Evolutionary conservation across 2,329 filamentous ascomycete species (phyloP).

Genomic region (Pseudogymnoascus sp.): DNA sequence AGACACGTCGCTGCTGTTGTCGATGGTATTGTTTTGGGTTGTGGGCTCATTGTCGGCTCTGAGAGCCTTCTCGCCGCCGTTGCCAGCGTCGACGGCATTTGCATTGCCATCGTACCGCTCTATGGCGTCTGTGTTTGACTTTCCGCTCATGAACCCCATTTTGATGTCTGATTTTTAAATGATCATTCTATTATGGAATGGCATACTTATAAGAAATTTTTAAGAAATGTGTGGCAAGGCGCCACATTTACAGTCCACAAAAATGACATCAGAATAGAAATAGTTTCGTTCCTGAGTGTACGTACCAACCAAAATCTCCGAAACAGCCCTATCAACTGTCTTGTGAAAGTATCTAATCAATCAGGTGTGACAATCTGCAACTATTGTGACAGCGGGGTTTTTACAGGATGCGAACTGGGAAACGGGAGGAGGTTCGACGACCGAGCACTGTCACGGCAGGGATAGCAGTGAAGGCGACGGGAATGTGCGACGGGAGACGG

Average conservation of each 20-base stretch:
- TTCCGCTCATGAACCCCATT: neutral
- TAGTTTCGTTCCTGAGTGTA: constrained; percentile 2
- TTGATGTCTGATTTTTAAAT: neutral
- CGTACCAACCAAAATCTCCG: neutral
- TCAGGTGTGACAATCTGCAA: neutral
- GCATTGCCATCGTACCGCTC: neutral
- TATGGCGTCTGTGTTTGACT: neutral
- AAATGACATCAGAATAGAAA: constrained; percentile 5
- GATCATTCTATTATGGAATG: neutral
- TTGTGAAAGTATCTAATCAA: neutral
- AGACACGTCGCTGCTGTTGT: neutral
- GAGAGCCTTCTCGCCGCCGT: neutral
- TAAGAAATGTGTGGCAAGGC: neutral
- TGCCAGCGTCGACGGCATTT: neutral
- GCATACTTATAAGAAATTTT: neutral
- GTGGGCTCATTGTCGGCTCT: neutral
- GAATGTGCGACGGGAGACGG: neutral
- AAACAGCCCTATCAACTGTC: neutral
- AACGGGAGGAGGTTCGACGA: neutral
- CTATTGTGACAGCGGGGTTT: neutral
- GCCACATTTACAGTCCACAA: constrained; percentile 3
- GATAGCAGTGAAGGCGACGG: neutral
- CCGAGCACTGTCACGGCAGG: neutral
- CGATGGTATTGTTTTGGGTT: neutral
- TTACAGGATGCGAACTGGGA: neutral